These are phyloP conservation scores for Penicillium italicum DNA, from an alignment of 2,329 filamentous ascomycete species.

Conservation along the genomic window DNA sequence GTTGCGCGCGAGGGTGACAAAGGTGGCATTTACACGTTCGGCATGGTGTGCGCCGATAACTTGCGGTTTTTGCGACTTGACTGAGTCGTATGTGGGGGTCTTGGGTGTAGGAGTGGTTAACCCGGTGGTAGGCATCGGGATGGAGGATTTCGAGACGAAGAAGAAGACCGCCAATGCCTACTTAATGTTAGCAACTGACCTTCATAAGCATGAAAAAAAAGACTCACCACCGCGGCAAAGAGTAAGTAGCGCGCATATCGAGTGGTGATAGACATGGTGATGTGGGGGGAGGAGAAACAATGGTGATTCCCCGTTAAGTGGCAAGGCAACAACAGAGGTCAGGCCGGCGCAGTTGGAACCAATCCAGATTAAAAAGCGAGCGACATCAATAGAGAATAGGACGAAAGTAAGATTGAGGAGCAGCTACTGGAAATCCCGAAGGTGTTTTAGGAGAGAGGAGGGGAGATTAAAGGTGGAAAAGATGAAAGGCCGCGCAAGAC, in stretches of 20 bases:
- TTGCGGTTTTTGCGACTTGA: slow-evolving; percentile 14
- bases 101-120: slow-evolving; percentile 10
- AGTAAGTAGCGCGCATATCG: slow-evolving; percentile 62
- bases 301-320: slow-evolving; percentile 5
- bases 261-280: slow-evolving; percentile 22
- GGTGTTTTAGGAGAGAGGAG: slow-evolving; percentile 2
- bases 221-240: slow-evolving; percentile 76
- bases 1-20: slow-evolving; percentile 93
- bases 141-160: slow-evolving; percentile 67
- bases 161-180: slow-evolving; percentile 70
- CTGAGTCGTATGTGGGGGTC: slow-evolving; percentile 22
- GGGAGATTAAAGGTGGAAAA: slow-evolving; percentile 10
- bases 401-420: neutral
- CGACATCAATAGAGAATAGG: slow-evolving; percentile 5
- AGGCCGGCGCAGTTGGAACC: slow-evolving; percentile 8
- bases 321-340: slow-evolving; percentile 10
- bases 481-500: slow-evolving; percentile 20
- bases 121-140: slow-evolving; percentile 34
- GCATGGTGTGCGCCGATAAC: slow-evolving; percentile 53
- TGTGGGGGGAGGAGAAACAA: slow-evolving; percentile 9
- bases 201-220: neutral
- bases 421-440: neutral
- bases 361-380: slow-evolving; percentile 6
- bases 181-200: neutral
- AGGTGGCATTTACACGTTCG: slow-evolving; percentile 90